Evolutionary conservation across 2,329 filamentous ascomycete genomes (phyloP).

Genomic region (Pseudocercospora cruenta): DNA sequence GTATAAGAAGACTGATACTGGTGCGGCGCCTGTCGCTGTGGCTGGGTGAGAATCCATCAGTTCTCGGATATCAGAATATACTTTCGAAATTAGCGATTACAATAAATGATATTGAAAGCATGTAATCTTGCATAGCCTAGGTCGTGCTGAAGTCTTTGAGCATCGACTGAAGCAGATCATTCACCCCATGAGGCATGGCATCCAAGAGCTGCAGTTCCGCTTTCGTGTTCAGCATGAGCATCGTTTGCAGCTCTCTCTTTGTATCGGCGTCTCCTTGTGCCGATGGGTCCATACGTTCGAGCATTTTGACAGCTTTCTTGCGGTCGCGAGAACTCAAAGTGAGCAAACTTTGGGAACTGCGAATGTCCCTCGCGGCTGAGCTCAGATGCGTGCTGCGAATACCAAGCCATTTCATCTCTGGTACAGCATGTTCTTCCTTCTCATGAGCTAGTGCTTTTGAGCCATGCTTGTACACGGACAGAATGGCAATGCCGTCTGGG

Average conservation of each 20-base stretch:
- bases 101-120: not conserved
- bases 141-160: not conserved
- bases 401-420: conserved; percentile 67
- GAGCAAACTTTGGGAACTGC: conserved; percentile 50
- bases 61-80: not conserved
- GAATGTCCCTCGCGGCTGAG: conserved; percentile 24
- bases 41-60: not conserved
- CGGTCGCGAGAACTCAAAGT: conserved; percentile 62
- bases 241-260: conserved; percentile 65
- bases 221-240: conserved; percentile 75
- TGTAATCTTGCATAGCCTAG: too few species aligned
- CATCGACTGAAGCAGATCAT: conserved; percentile 22
- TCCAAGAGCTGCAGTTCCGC: conserved; percentile 69
- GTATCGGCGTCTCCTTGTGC: conserved; percentile 11
- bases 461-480: conserved; percentile 73
- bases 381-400: conserved; percentile 46
- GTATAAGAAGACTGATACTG: conserved; percentile 14
- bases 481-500: conserved; percentile 73
- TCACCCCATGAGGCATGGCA: conserved; percentile 31
- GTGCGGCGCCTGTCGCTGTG: not conserved
- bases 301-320: conserved; percentile 57
- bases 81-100: not conserved
- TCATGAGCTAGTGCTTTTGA: conserved; percentile 68
- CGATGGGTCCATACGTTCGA: conserved; percentile 39
- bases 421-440: conserved; percentile 51